A percentile compares a stretch with the other conserved stretches of the same genome.
Evolutionary conservation across 176 grass and related monocot species (phyloP).

Genomic region (Puya raimondii): DNA sequence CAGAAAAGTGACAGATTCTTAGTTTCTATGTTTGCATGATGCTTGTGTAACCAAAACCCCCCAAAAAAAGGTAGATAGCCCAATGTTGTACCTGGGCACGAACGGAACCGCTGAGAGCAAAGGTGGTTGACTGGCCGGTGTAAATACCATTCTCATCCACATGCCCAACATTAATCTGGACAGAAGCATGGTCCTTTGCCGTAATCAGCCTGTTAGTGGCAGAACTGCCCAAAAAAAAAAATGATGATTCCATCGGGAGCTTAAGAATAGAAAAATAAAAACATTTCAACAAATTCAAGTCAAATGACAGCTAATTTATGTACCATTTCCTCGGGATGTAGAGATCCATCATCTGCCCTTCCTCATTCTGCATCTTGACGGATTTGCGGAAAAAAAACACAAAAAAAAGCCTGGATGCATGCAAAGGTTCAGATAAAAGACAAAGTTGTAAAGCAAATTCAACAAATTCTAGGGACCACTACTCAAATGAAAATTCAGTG

Average conservation of each 20-base stretch:
- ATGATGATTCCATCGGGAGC: background rate
- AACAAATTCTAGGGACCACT: background rate
- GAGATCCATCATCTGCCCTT: conserved; percentile 64
- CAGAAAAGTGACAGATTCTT: background rate
- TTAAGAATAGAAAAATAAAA: background rate
- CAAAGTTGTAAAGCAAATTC: background rate
- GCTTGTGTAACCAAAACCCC: background rate
- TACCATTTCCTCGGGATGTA: conserved; percentile 62
- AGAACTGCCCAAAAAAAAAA: conserved; percentile 32
- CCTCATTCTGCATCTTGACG: conserved; percentile 59
- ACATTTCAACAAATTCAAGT: background rate
- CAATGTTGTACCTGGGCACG: conserved; percentile 51
- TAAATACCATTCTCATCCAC: conserved; percentile 69
- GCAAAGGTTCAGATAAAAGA: conserved; percentile 6
- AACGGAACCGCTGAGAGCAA: conserved; percentile 67
- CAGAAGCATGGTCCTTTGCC: conserved; percentile 63
- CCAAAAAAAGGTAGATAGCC: background rate
- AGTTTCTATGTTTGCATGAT: background rate
- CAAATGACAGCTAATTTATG: background rate
- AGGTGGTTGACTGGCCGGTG: conserved; percentile 51
- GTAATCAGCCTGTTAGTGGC: conserved; percentile 58
- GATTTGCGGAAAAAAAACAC: background rate
- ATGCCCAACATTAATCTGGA: conserved; percentile 76
- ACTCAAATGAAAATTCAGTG: too few relatives aligned
- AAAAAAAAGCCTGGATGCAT: conserved; percentile 9